Conservation (phyloP, 2,329 filamentous ascomycete species). For the Penicillium sp. region DNA sequence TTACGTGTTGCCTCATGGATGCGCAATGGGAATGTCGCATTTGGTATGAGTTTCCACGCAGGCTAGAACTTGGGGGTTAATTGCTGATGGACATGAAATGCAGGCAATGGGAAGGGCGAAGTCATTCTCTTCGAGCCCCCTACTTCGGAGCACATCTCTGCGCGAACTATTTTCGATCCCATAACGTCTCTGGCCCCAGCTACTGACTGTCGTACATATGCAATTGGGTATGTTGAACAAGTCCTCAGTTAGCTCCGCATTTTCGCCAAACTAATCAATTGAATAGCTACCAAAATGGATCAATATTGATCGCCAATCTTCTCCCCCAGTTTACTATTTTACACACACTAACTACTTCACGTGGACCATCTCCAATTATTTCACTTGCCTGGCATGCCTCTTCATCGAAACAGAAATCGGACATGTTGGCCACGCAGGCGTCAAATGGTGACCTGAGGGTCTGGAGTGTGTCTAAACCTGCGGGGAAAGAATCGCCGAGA, state of each 20-base stretch:
- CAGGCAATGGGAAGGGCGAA: constrained; percentile 90
- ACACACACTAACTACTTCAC: constrained; percentile 84
- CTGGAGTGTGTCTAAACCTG: constrained; percentile 91
- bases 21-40: constrained; percentile 94
- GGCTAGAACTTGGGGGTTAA: constrained; percentile 2
- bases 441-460: constrained; percentile 90
- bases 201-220: constrained; percentile 89
- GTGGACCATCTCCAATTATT: constrained; percentile 83
- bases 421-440: constrained; percentile 95
- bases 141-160: constrained; percentile 89
- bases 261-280: constrained; percentile 7
- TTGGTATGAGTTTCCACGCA: constrained; percentile 67
- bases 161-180: constrained; percentile 90
- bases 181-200: constrained; percentile 92
- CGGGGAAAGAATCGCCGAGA: constrained; percentile 74
- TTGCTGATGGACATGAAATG: constrained; percentile 22
- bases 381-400: constrained; percentile 94
- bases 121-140: constrained; percentile 93
- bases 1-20: constrained; percentile 90
- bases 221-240: constrained; percentile 73
- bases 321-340: constrained; percentile 92
- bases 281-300: constrained; percentile 87
- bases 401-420: constrained; percentile 92
- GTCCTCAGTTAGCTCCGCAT: neutral
- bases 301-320: constrained; percentile 84